Evolutionary conservation across 305 asterid genomes (phyloP).

Genomic region (Monarda citriodora): DNA sequence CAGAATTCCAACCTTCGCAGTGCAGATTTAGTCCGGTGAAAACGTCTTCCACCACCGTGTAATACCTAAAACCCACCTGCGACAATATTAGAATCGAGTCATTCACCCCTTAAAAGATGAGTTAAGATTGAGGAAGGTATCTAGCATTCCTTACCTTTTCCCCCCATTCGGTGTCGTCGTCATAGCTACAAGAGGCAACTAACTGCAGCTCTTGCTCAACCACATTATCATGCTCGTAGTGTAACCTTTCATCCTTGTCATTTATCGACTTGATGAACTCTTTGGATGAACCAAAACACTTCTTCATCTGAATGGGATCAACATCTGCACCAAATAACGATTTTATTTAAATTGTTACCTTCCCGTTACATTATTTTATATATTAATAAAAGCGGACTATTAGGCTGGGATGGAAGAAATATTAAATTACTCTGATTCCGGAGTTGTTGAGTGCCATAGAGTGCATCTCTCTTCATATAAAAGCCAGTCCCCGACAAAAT

Average conservation of each 20-base stretch:
- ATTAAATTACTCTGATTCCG: constrained; percentile 15
- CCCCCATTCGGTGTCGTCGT: constrained; percentile 58
- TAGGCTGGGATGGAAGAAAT: too few species aligned
- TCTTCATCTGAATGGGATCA: constrained; percentile 25
- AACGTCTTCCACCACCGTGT: constrained; percentile 63
- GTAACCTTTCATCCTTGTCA: not conserved
- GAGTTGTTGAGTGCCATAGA: constrained; percentile 29
- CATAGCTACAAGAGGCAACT: constrained; percentile 54
- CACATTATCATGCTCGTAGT: not conserved
- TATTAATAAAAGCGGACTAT: not conserved
- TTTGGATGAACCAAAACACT: constrained; percentile 43
- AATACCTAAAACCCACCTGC: not conserved
- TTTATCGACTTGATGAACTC: constrained; percentile 38
- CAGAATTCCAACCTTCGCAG: constrained; percentile 65
- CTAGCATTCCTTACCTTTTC: constrained; percentile 52
- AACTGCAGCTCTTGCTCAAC: constrained; percentile 24
- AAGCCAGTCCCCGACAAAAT: constrained; percentile 53
- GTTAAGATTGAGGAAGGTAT: not conserved
- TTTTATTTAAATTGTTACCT: too few species aligned
- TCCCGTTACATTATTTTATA: too few species aligned
- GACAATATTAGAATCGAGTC: too few species aligned
- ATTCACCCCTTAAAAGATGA: too few species aligned
- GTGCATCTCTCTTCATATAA: constrained; percentile 48
- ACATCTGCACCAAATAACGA: constrained; percentile 29
- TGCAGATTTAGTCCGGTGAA: constrained; percentile 58